Percentiles rank a stretch among this genome's conserved stretches.
phyloP scores from a whole-genome alignment of 441 rosid species.

The Sinapis alba region DNA sequence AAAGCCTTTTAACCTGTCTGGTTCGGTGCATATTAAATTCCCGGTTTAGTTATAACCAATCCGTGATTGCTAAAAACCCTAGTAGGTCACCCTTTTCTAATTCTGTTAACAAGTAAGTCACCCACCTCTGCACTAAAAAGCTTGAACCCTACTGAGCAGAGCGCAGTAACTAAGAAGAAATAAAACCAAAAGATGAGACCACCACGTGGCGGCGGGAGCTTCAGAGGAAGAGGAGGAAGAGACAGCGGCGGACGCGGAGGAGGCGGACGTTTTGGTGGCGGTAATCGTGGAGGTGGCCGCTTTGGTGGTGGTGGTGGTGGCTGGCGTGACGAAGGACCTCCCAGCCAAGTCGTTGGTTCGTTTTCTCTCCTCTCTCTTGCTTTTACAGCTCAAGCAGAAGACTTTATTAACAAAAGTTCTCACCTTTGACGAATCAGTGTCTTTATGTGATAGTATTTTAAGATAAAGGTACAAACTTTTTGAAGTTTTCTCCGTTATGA shows the following conservation, averaged over 20 bases:
- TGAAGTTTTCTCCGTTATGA: not conserved
- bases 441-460: no score
- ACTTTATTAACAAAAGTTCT: not conserved
- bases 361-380: not conserved
- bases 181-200: not conserved
- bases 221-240: not conserved
- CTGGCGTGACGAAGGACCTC: not conserved
- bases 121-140: no score
- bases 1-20: not conserved
- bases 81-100: not conserved
- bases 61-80: not conserved
- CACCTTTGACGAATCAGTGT: not conserved
- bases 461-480: not conserved
- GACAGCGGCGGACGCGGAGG: not conserved
- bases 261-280: not conserved
- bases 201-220: not conserved
- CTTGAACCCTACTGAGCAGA: not conserved
- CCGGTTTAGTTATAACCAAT: constrained; percentile 24
- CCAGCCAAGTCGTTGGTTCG: not conserved
- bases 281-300: not conserved
- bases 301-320: not conserved
- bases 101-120: not conserved
- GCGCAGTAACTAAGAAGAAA: not conserved
- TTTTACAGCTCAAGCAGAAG: not conserved
- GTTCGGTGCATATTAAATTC: not conserved